These are phyloP conservation scores for Lactarius psammicola DNA, from an alignment of 768 basidiomycete species.

Conservation along the genomic window DNA sequence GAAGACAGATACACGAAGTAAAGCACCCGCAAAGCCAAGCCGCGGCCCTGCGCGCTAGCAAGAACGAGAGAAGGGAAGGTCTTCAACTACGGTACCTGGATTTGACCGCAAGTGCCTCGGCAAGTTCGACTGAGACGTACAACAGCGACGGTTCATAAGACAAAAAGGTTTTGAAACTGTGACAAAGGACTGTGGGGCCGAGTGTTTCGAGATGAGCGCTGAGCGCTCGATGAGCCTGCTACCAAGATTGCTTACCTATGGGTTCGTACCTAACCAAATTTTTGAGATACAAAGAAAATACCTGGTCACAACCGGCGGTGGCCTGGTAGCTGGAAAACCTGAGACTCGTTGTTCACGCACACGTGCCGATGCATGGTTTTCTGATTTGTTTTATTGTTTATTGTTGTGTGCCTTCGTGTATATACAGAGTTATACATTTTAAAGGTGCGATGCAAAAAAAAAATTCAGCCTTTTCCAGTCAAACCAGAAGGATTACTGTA, in stretches of 20 bases:
- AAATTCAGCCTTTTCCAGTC: too few relatives aligned
- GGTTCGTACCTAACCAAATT: not conserved
- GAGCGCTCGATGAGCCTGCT: too few relatives aligned
- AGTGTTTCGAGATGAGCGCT: too few relatives aligned
- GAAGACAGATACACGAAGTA: not conserved
- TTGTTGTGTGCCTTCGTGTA: not conserved
- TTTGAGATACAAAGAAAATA: not conserved
- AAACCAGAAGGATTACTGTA: too few relatives aligned
- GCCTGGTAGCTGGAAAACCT: not conserved
- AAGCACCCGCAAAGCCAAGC: too few relatives aligned
- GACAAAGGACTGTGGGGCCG: not conserved
- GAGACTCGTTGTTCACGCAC: not conserved
- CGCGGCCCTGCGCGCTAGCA: not conserved
- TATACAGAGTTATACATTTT: too few relatives aligned
- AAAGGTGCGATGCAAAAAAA: not conserved
- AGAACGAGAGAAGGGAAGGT: not conserved
- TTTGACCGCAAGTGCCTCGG: not conserved
- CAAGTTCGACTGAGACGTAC: not conserved
- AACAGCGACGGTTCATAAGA: not conserved
- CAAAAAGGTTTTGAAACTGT: not conserved
- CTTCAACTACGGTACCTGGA: not conserved
- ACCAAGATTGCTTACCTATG: not conserved
- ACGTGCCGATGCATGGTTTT: too few relatives aligned
- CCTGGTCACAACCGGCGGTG: not conserved
- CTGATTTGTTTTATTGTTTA: not conserved